Evolutionary conservation across 306 rosid species (phyloP).

Genomic region (Arachis stenosperma): DNA sequence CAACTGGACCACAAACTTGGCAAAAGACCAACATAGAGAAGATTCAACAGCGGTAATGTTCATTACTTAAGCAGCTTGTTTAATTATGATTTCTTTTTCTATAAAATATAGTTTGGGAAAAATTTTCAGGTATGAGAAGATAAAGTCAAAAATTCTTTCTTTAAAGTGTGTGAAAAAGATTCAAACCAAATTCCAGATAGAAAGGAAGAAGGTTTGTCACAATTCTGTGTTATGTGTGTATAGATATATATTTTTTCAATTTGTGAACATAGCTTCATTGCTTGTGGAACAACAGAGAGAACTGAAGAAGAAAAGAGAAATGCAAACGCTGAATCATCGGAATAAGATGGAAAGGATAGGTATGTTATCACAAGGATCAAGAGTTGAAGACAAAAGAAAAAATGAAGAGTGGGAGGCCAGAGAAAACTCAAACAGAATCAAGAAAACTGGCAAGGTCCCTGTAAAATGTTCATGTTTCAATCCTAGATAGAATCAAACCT

Average conservation of each 20-base stretch:
- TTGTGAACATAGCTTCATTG: constrained; percentile 27
- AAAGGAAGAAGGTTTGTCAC: constrained; percentile 50
- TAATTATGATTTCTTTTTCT: neutral
- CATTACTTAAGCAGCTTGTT: constrained; percentile 3
- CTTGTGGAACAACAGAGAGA: constrained; percentile 44
- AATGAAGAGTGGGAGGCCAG: constrained; percentile 51
- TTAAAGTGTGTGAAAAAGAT: constrained; percentile 68
- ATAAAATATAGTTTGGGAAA: neutral
- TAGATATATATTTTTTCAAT: neutral
- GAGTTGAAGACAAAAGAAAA: constrained; percentile 59
- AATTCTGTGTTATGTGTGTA: neutral
- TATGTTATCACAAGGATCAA: constrained; percentile 53
- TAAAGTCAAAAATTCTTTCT: constrained; percentile 47
- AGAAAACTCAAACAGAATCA: constrained; percentile 49
- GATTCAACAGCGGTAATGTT: constrained; percentile 56
- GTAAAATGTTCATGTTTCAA: constrained; percentile 60
- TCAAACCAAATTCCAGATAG: constrained; percentile 56
- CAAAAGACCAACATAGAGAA: constrained; percentile 51
- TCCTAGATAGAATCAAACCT: constrained; percentile 38
- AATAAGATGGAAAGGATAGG: constrained; percentile 49
- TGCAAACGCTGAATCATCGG: constrained; percentile 42
- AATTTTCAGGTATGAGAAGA: constrained; percentile 60
- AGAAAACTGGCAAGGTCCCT: constrained; percentile 51
- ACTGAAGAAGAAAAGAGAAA: constrained; percentile 50
- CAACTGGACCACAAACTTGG: constrained; percentile 56